Evolutionary conservation across 305 asterid genomes (phyloP).

Genomic region (Rubia occidens): DNA sequence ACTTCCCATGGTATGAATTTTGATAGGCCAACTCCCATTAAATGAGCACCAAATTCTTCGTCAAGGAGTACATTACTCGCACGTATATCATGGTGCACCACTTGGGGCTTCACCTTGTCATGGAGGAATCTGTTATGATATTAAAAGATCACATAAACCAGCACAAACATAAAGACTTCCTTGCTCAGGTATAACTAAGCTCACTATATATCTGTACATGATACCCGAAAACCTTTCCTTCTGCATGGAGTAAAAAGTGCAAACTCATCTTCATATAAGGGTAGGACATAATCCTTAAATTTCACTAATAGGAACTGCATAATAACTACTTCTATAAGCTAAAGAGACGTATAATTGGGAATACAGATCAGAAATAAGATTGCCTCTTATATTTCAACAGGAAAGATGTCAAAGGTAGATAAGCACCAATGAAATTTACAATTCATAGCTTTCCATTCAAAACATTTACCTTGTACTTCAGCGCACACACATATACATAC

Average conservation of each 20-base stretch:
- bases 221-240: neutral
- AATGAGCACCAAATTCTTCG: conserved; percentile 87
- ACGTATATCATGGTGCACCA: conserved; percentile 87
- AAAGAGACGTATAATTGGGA: neutral
- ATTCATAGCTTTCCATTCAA: neutral
- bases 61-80: conserved; percentile 91
- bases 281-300: neutral
- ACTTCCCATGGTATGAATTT: conserved; percentile 96
- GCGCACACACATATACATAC: neutral
- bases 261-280: neutral
- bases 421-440: neutral
- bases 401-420: neutral
- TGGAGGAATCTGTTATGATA: conserved; percentile 63
- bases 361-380: neutral
- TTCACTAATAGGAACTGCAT: neutral
- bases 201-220: neutral
- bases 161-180: neutral
- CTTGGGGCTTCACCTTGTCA: conserved; percentile 98
- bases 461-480: neutral
- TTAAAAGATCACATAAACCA: neutral
- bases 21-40: conserved; percentile 94
- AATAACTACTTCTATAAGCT: neutral
- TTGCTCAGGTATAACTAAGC: neutral
- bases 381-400: neutral
- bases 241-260: neutral